Percentiles rank a stretch among this genome's conserved stretches.
These are phyloP conservation scores for Monosporascus sp. DNA, from an alignment of 2,329 filamentous ascomycete species.

Conservation along the genomic window DNA sequence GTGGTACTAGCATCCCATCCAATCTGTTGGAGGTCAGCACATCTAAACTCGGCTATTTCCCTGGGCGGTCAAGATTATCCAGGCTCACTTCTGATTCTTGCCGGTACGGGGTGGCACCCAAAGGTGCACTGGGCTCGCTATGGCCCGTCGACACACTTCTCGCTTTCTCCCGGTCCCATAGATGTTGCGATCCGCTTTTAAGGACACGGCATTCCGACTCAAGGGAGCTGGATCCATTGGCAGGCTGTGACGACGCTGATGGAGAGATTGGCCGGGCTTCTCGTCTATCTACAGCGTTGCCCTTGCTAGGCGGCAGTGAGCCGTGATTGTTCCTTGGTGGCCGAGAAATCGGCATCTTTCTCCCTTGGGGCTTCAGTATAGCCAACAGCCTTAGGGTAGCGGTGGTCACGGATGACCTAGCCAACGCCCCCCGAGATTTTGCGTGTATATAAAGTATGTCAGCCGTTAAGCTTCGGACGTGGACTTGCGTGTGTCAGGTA, in stretches of 20 bases:
- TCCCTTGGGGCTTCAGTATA: neutral
- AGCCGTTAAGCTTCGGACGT: too few relatives aligned
- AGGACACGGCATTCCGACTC: neutral
- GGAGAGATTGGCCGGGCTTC: neutral
- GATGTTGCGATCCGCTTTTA: neutral
- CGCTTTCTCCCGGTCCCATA: neutral
- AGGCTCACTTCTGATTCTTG: neutral
- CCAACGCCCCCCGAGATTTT: neutral
- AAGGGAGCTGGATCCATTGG: neutral
- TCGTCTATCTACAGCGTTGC: neutral
- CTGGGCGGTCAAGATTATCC: neutral
- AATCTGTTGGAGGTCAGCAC: neutral
- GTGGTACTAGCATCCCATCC: neutral
- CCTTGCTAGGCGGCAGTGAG: neutral
- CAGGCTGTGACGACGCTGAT: neutral
- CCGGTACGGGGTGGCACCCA: too few relatives aligned
- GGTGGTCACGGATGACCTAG: neutral
- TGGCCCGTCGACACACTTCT: neutral
- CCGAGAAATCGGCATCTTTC: neutral
- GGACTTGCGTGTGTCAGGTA: too few relatives aligned
- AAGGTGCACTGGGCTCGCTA: neutral
- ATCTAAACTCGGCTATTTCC: neutral
- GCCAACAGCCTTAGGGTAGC: neutral
- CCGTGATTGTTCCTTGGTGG: neutral
- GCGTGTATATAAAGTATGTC: too few relatives aligned